These are phyloP conservation scores for Boletus sp. DNA, from an alignment of 768 basidiomycete genomes.

Conservation along the genomic window DNA sequence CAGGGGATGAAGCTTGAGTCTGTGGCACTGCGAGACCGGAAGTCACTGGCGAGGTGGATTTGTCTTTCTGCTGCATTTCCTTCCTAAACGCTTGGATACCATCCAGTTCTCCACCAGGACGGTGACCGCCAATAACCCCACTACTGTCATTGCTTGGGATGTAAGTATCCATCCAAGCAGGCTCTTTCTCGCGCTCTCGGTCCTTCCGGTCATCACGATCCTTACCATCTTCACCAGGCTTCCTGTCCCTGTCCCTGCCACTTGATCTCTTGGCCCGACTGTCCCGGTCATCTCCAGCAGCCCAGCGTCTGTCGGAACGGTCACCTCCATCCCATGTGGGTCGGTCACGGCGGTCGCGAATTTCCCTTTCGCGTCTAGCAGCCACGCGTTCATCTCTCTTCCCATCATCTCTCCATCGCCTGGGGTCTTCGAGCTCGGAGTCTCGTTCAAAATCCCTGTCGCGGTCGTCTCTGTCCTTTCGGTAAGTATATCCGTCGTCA, in stretches of 20 bases:
- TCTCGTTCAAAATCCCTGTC: constrained; percentile 47
- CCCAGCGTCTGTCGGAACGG: constrained; percentile 52
- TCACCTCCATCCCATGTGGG: constrained; percentile 50
- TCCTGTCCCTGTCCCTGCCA: constrained; percentile 67
- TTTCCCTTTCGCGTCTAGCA: constrained; percentile 52
- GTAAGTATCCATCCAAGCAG: constrained; percentile 92
- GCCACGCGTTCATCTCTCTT: constrained; percentile 75
- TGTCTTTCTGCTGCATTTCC: constrained; percentile 75
- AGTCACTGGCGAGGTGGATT: constrained; percentile 34
- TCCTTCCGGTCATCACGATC: constrained; percentile 54
- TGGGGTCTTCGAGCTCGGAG: constrained; percentile 60
- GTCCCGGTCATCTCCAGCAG: constrained; percentile 66
- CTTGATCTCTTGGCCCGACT: constrained; percentile 54
- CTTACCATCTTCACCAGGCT: constrained; percentile 44
- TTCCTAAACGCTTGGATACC: constrained; percentile 88
- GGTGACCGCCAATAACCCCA: constrained; percentile 65
- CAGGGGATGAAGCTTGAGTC: constrained; percentile 20
- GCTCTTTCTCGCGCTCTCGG: constrained; percentile 73
- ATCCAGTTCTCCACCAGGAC: constrained; percentile 66
- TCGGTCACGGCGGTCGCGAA: constrained; percentile 45
- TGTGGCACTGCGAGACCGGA: constrained; percentile 14
- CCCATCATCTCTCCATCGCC: constrained; percentile 82
- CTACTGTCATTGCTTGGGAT: constrained; percentile 56
- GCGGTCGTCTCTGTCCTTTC: constrained; percentile 38
- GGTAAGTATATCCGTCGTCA: constrained; percentile 25